These are phyloP conservation scores for Flaveria floridana DNA, from an alignment of 140 eudicot genomes.

Conservation along the genomic window DNA sequence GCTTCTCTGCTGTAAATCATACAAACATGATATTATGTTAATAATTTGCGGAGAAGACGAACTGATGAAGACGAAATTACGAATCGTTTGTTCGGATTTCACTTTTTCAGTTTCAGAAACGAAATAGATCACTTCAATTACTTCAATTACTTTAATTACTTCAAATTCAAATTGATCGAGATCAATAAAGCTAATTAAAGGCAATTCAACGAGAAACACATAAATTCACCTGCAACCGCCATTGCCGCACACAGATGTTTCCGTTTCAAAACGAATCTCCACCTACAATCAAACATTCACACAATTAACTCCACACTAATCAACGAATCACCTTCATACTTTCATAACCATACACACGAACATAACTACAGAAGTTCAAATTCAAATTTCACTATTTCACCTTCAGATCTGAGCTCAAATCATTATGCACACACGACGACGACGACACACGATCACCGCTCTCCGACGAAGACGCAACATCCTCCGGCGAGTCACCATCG, in stretches of 20 bases:
- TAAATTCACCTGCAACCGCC: slow-evolving; percentile 54
- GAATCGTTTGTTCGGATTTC: slow-evolving; percentile 4
- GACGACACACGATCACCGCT: slow-evolving; percentile 27
- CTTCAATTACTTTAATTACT: neutral
- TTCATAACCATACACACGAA: neutral
- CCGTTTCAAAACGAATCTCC: slow-evolving; percentile 42
- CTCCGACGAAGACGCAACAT: slow-evolving; percentile 28
- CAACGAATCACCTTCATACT: neutral
- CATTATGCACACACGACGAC: slow-evolving; percentile 21
- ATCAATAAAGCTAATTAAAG: neutral
- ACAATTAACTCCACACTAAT: slow-evolving; percentile 3
- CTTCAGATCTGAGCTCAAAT: slow-evolving; percentile 39
- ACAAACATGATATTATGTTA: neutral
- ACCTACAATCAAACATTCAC: slow-evolving; percentile 44
- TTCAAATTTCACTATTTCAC: neutral
- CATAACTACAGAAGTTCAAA: slow-evolving; percentile 16
- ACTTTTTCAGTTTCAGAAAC: slow-evolving; percentile 32
- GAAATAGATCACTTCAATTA: slow-evolving; percentile 12
- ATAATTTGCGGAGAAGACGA: neutral
- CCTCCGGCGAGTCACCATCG: slow-evolving; percentile 19
- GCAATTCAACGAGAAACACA: neutral
- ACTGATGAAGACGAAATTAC: neutral
- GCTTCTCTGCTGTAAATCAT: slow-evolving; percentile 49
- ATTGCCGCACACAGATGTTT: slow-evolving; percentile 38
- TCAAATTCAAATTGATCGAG: slow-evolving; percentile 17